Conservation (phyloP, 768 basidiomycete species). For the Pisolithus albus region DNA sequence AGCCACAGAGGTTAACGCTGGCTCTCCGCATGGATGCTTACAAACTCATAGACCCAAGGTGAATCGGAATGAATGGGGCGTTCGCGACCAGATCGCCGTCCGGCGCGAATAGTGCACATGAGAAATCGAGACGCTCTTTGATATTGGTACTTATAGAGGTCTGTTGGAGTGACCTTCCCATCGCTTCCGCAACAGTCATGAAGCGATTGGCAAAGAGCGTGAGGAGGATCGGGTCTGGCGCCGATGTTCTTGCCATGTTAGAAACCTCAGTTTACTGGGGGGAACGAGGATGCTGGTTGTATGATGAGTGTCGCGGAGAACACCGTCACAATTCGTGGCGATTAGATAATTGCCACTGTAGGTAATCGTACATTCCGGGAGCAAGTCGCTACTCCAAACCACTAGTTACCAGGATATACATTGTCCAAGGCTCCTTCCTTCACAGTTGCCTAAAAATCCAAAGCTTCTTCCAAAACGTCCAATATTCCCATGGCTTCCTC, state of each 20-base stretch:
- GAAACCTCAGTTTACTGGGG: neutral
- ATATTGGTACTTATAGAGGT: conserved; percentile 91
- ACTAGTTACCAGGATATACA: no score
- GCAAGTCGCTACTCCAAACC: no score
- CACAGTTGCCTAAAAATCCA: neutral
- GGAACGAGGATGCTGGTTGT: neutral
- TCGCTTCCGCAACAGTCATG: conserved; percentile 96
- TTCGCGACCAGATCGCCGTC: conserved; percentile 93
- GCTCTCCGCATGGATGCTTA: conserved; percentile 31
- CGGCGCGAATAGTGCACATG: conserved; percentile 92
- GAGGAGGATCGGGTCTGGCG: conserved; percentile 79
- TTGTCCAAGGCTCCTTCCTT: neutral
- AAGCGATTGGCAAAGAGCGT: conserved; percentile 94
- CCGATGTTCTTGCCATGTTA: conserved; percentile 20
- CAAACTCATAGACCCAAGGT: conserved; percentile 89
- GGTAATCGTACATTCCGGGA: no score
- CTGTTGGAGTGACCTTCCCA: conserved; percentile 86
- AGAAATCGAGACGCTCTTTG: conserved; percentile 93
- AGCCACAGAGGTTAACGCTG: neutral
- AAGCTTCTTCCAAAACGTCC: conserved; percentile 40
- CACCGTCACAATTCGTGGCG: no score
- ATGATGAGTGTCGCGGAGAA: no score
- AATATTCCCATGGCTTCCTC: conserved; percentile 62
- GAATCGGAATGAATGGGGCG: conserved; percentile 86
- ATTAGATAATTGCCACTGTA: no score